Evolutionary conservation across 768 basidiomycete genomes (phyloP).

Genomic region (Cubamyces sp.): DNA sequence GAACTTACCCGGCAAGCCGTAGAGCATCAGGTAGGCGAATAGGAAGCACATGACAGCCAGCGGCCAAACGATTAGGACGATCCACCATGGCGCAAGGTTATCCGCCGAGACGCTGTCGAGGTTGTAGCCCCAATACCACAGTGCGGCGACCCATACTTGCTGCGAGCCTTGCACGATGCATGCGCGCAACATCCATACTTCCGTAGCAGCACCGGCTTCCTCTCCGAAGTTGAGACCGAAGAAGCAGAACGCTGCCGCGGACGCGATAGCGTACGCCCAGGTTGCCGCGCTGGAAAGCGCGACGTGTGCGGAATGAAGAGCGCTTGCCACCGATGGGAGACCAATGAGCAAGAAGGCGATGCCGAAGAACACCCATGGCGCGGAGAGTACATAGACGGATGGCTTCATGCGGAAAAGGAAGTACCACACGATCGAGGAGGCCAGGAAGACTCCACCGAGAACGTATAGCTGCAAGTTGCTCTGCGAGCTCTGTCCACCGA

Average conservation of each 20-base stretch:
- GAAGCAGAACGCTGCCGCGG: conserved; percentile 91
- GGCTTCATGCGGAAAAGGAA: conserved; percentile 86
- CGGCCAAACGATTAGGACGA: conserved; percentile 82
- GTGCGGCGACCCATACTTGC: conserved; percentile 92
- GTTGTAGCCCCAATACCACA: conserved; percentile 95
- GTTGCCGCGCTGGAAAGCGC: conserved; percentile 77
- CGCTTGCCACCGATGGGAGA: conserved; percentile 71
- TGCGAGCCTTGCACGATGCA: conserved; percentile 95
- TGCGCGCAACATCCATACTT: conserved; percentile 90
- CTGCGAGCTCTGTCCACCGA: conserved; percentile 86
- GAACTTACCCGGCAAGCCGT: conserved; percentile 78
- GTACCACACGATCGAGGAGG: conserved; percentile 88
- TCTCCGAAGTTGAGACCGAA: conserved; percentile 97
- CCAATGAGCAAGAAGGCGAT: conserved; percentile 92
- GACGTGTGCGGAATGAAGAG: conserved; percentile 64
- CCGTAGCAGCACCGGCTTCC: conserved; percentile 95
- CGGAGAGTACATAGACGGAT: conserved; percentile 82
- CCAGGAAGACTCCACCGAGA: conserved; percentile 86
- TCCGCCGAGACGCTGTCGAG: conserved; percentile 59
- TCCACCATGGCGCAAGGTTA: conserved; percentile 80
- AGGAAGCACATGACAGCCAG: conserved; percentile 71
- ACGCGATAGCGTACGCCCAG: conserved; percentile 90
- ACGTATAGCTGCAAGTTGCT: conserved; percentile 84
- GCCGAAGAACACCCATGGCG: conserved; percentile 92
- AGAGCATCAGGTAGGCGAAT: conserved; percentile 84